Conservation (phyloP, 2,329 filamentous ascomycete genomes). For the Fusarium sulawesiense region DNA sequence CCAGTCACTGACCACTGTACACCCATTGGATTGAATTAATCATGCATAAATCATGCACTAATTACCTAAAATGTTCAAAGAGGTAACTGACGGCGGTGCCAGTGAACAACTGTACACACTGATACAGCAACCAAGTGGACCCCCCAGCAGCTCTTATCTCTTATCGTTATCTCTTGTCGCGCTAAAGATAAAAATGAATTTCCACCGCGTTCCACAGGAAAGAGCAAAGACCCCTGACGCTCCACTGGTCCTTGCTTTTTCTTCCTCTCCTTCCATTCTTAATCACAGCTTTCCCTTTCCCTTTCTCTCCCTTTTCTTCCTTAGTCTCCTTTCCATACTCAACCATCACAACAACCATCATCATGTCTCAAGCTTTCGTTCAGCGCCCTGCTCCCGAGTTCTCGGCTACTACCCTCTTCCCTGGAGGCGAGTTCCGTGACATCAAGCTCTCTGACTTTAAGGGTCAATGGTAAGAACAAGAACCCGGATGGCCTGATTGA, state of each 20-base stretch:
- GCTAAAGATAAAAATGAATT: conserved; percentile 31
- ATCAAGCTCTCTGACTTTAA: conserved; percentile 58
- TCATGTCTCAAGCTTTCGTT: conserved; percentile 60
- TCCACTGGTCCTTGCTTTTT: conserved; percentile 35
- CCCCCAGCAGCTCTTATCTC: neutral
- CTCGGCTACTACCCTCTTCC: conserved; percentile 62
- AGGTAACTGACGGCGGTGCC: neutral
- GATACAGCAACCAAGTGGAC: neutral
- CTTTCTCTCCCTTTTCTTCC: neutral
- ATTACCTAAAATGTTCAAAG: conserved; percentile 15
- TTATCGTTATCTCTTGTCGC: conserved; percentile 31
- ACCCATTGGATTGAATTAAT: too few species aligned
- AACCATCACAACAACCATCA: conserved; percentile 22
- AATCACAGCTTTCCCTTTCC: conserved; percentile 1
- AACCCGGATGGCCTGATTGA: neutral
- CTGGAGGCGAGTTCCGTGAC: conserved; percentile 61
- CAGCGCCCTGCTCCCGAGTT: conserved; percentile 62
- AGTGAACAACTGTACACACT: neutral
- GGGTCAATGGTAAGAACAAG: conserved; percentile 57
- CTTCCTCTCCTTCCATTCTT: neutral
- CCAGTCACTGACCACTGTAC: neutral
- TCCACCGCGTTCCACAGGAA: conserved; percentile 29
- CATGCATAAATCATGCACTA: neutral
- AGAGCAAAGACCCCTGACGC: conserved; percentile 23
- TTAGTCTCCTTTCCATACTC: too few species aligned